Evolutionary conservation across 345 rosid species (phyloP), one percentile per base, ranked within the genome.

Genomic region (Trapa incisa): DNA sequence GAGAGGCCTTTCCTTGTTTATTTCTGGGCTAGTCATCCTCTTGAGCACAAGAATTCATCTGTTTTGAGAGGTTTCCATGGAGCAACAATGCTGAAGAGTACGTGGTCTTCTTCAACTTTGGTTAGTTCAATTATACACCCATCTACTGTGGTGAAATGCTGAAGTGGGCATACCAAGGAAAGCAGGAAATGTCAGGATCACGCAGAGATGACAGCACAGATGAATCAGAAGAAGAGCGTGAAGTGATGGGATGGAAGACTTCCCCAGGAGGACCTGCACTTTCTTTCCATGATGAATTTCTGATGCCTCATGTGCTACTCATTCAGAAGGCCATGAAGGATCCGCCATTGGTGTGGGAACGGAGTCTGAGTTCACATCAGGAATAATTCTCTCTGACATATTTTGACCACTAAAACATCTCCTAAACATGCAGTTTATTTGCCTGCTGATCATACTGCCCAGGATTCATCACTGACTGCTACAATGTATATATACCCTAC

Each of bases 61-160:
- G 37, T 22, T 57, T 37, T 29, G 22, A 68, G 73, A 22, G 29
- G 29, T 22, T 22, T 22, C 29, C 29, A 22, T 22, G 29, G 29
- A 77, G 75, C 66, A 66, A 77, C 85, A 69, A 89, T 96, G 32
- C 71, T 54, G 69, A 81, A 76, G 76, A 77, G 48, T 22, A 65
- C 86, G 80, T 37, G 89, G 87, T 71, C 78, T 79, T 17, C 72
- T 79, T 17, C 72, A 89, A 85, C 41, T 89, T 93, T 91, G 82
- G 89, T 58, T 70, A 93, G 93, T 64, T 84, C 93, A 81, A 29
- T 83, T 73, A 22, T 22, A 22, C 29, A 22, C 29, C 29, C 29
- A 22, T 22, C 29, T 22, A 22, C 29, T 22, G 29, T 22, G 29
- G 29, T 22, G 29, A 47, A 14, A 47, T 10, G 16, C 52, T 6